These are phyloP conservation scores for Aspergillus fructus DNA, from an alignment of 2,329 filamentous ascomycete species.

Conservation along the genomic window DNA sequence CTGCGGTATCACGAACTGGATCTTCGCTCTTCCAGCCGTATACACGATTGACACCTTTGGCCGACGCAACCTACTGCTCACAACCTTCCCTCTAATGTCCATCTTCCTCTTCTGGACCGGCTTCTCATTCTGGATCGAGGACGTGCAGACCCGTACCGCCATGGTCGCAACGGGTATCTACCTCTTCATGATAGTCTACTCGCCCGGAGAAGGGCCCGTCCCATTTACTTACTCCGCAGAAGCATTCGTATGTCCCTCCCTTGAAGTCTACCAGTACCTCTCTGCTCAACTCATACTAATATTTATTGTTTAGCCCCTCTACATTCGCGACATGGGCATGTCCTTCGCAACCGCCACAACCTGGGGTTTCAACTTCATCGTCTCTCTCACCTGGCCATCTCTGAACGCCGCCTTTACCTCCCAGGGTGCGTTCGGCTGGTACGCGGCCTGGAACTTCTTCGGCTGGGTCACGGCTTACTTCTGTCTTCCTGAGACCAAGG, in stretches of 20 bases:
- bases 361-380: slow-evolving; percentile 58
- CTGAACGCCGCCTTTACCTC: slow-evolving; percentile 48
- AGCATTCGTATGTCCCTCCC: slow-evolving; percentile 47
- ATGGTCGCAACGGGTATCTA: slow-evolving; percentile 46
- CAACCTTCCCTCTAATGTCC: slow-evolving; percentile 63
- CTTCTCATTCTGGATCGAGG: slow-evolving; percentile 51
- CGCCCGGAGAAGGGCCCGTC: slow-evolving; percentile 62
- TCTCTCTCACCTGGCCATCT: slow-evolving; percentile 55
- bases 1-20: slow-evolving; percentile 64
- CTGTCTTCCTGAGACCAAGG: slow-evolving; percentile 43
- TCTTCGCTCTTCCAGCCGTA: slow-evolving; percentile 64
- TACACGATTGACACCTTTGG: slow-evolving; percentile 68
- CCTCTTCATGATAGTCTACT: slow-evolving; percentile 46
- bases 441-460: slow-evolving; percentile 41
- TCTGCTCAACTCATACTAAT: neutral
- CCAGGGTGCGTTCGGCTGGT: slow-evolving; percentile 55
- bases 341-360: slow-evolving; percentile 62
- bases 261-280: neutral
- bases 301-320: slow-evolving; percentile 45
- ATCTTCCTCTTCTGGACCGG: slow-evolving; percentile 46
- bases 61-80: slow-evolving; percentile 60
- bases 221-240: slow-evolving; percentile 70
- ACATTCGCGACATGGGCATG: slow-evolving; percentile 63
- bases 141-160: slow-evolving; percentile 33
- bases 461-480: slow-evolving; percentile 38